Conservation (phyloP, 2,329 filamentous ascomycete genomes). For the Colletotrichum sublineola region DNA sequence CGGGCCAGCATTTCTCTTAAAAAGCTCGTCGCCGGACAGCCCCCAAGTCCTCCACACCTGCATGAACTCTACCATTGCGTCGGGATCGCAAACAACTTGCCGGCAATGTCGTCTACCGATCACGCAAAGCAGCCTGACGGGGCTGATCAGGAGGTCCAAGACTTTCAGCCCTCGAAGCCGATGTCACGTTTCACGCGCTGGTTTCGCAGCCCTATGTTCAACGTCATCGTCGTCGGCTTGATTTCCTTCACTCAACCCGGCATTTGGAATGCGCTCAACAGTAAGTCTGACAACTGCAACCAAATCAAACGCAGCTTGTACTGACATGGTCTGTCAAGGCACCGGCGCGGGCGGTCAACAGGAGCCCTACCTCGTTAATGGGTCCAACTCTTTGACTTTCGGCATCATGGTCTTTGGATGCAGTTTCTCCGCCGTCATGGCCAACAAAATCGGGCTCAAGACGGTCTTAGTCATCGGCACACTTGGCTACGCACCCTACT, state of each 20-base stretch:
- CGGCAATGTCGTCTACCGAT: constrained; percentile 31
- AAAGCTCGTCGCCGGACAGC: constrained; percentile 2
- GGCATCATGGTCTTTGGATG: constrained; percentile 62
- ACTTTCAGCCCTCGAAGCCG: constrained; percentile 42
- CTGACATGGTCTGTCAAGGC: constrained; percentile 24
- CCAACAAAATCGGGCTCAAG: constrained; percentile 54
- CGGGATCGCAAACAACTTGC: constrained; percentile 23
- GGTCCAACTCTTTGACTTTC: constrained; percentile 78
- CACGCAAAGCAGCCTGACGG: constrained; percentile 31
- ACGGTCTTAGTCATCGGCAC: constrained; percentile 58
- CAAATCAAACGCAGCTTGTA: accelerated
- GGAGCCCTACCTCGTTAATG: constrained; percentile 76
- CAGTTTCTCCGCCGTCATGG: constrained; percentile 55
- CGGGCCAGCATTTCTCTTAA: not conserved
- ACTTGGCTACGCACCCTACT: constrained; percentile 59
- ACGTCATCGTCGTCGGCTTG: constrained; percentile 59
- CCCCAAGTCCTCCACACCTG: constrained; percentile 18
- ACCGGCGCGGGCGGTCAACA: constrained; percentile 75
- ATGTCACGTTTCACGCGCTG: constrained; percentile 50
- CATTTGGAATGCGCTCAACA: constrained; percentile 62
- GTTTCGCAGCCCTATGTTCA: constrained; percentile 62
- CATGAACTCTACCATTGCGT: constrained; percentile 24
- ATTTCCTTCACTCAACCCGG: constrained; percentile 61
- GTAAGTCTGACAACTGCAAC: constrained; percentile 39
- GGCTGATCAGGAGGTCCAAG: constrained; percentile 25